Evolutionary conservation across 2,329 filamentous ascomycete genomes (phyloP), one percentile per base, ranked within the genome.

Genomic region (Cytospora piceae): DNA sequence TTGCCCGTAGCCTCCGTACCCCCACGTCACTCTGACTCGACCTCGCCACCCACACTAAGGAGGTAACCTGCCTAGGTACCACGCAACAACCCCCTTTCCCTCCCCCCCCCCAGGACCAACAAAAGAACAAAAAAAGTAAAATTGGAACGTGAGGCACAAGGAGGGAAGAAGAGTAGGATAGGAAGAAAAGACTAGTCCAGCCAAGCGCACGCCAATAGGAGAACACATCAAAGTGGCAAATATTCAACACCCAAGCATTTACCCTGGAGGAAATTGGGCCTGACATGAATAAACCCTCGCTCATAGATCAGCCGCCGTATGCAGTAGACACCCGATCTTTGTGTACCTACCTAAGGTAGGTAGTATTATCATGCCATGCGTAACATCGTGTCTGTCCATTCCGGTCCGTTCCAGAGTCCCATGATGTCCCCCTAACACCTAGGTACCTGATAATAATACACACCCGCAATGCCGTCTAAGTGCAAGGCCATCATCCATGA

Each of bases 11-110:
- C 3, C 32, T 34, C 32, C 39, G 17, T n/a, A 20, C 39, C 39
- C 39, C 39, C 46, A 49, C 46, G 46, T 49, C 46, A 49, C 46
- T 49, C n/a, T 49, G 46, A 49, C 46, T 24, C 46, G 46, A n/a
- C n/a, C n/a, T 49, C 22, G 46, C 46, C 46, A 49, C 46, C 46
- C 42, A 9, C 8, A 6, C 42, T n/a, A 7, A 49, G n/a, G 46
- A 49, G 46, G 46, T 5, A 49, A 49, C 46, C 34, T 37, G 34
- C 34, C 34, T 34, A 34, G 32, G 32, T 34, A 34, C 32, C 32
- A 9, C 12, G 34, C 11, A 22, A 7, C 9, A 9, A 9, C 42
- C 20, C n/a, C n/a, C 42, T n/a, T 2, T 8, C 9, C 22, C n/a
- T 9, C n/a, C n/a, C n/a, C 9, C 11, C 46, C 46, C n/a, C 11